These are phyloP conservation scores for Sorghum bicolor DNA, from an alignment of 176 grass and related monocot genomes.

Conservation along the genomic window Sorghum_bicolor_NCBIv3 NC_012872.2:68202001-68202500, in stretches of 20 bases:
- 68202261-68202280: constrained; percentile 4
- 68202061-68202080: not conserved
- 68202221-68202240: not conserved
- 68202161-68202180: not conserved
- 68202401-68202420: not conserved
- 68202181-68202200: not conserved
- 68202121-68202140: constrained; percentile 2
- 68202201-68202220: not conserved
- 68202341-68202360: not conserved
- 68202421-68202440: too few relatives aligned
- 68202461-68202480: too few relatives aligned
- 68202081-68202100: not conserved
- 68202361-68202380: not conserved
- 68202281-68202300: not conserved
- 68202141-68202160: not conserved
- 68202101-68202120: not conserved
- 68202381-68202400: not conserved
- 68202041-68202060: not conserved
- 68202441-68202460: too few relatives aligned
- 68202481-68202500: too few relatives aligned
- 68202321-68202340: not conserved
- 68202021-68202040: not conserved
- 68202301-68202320: constrained; percentile 28
- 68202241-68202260: not conserved
- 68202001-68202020: not conserved